Evolutionary conservation across 2,329 filamentous ascomycete genomes (phyloP).

Genomic region (Neofusicoccum laricinum): DNA sequence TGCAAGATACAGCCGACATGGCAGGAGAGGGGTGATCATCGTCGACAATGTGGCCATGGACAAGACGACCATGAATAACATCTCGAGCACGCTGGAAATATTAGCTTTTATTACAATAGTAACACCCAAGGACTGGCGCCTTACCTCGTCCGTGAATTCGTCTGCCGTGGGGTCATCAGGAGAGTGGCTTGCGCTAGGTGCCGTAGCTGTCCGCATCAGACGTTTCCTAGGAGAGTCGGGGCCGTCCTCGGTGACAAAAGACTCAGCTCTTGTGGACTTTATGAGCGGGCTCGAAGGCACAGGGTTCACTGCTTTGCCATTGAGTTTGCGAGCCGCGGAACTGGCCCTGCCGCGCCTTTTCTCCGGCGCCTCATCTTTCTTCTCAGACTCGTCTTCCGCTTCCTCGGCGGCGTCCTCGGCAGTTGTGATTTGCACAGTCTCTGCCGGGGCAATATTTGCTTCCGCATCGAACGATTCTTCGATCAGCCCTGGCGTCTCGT

Average conservation of each 20-base stretch:
- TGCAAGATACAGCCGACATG: slow-evolving; percentile 59
- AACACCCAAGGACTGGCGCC: neutral
- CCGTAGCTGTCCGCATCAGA: slow-evolving; percentile 16
- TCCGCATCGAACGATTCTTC: slow-evolving; percentile 33
- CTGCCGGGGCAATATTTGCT: slow-evolving; percentile 31
- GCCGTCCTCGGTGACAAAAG: slow-evolving; percentile 30
- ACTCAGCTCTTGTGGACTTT: slow-evolving; percentile 17
- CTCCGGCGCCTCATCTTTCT: neutral
- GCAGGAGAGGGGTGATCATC: slow-evolving; percentile 84
- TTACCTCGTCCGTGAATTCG: slow-evolving; percentile 67
- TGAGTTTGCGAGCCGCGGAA: neutral
- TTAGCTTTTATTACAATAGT: slow-evolving; percentile 19
- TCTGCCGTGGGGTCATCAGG: slow-evolving; percentile 39
- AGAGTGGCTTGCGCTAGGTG: slow-evolving; percentile 18
- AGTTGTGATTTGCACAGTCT: neutral
- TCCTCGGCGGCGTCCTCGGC: slow-evolving; percentile 23
- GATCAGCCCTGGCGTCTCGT: slow-evolving; percentile 35
- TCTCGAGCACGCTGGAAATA: slow-evolving; percentile 66
- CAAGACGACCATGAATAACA: slow-evolving; percentile 84
- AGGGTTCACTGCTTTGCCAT: slow-evolving; percentile 5
- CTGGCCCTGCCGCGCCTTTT: neutral
- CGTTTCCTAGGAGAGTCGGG: slow-evolving; percentile 18
- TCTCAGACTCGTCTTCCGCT: slow-evolving; percentile 18
- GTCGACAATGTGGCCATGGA: slow-evolving; percentile 93
- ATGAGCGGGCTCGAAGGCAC: slow-evolving; percentile 15